These are phyloP conservation scores for Heterobasidion irregulare DNA, from an alignment of 1,284 basidiomycete species.

Conservation along the genomic window DNA sequence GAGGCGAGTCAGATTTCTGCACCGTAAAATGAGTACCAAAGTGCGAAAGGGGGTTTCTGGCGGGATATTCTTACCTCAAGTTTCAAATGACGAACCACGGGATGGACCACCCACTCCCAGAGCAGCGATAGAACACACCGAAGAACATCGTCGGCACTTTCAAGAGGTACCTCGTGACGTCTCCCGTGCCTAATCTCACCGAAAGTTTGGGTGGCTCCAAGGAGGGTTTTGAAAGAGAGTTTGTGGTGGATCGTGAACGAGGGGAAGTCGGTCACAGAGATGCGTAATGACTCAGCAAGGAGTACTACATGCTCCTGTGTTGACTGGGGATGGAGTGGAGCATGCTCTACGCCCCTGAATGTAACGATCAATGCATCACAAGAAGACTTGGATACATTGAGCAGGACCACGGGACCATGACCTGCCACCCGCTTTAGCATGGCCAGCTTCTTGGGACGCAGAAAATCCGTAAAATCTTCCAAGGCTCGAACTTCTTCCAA, in stretches of 20 bases:
- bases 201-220: too few species aligned
- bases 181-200: too few species aligned
- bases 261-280: neutral
- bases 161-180: too few species aligned
- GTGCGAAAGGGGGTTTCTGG: neutral
- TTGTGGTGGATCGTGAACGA: neutral
- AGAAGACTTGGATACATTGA: neutral
- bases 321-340: neutral
- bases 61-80: neutral
- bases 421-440: conserved; percentile 1
- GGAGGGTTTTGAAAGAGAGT: neutral
- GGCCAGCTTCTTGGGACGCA: neutral
- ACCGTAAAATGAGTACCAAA: neutral
- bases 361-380: conserved; percentile 1
- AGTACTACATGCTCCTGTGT: neutral
- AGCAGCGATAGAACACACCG: neutral
- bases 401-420: conserved; percentile 4
- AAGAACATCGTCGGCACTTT: neutral
- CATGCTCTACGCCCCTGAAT: neutral
- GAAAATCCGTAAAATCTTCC: conserved; percentile 5
- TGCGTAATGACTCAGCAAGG: neutral
- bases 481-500: conserved; percentile 1
- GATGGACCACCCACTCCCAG: neutral
- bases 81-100: neutral
- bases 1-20: neutral